Evolutionary conservation across 179 eudicot species (phyloP).

Genomic region (Nepenthes alata): DNA sequence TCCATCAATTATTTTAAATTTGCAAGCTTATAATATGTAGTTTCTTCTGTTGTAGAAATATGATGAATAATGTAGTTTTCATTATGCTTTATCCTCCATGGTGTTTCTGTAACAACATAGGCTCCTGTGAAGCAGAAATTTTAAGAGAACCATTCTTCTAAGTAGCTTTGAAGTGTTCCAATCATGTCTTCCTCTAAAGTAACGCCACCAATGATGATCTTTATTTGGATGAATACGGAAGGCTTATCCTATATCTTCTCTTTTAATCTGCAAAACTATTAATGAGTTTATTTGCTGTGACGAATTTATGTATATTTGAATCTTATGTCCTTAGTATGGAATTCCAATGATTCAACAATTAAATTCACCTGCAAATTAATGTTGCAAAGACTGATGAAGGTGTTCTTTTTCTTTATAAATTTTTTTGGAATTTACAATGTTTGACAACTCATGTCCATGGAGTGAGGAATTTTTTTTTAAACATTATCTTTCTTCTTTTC

Average conservation of each 20-base stretch:
- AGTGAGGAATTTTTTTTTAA: too few species aligned
- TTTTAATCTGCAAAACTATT: too few species aligned
- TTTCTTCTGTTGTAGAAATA: too few species aligned
- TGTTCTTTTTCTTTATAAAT: too few species aligned
- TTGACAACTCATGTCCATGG: too few species aligned
- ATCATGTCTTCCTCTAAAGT: neutral
- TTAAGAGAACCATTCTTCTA: neutral
- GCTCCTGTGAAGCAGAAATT: neutral
- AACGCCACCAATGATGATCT: neutral
- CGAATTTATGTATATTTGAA: neutral
- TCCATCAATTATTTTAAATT: neutral
- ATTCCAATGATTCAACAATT: neutral
- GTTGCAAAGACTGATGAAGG: neutral
- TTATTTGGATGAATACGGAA: neutral
- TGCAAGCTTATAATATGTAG: neutral
- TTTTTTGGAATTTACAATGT: too few species aligned
- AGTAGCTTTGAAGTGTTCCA: neutral
- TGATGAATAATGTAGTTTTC: too few species aligned
- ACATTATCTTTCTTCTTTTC: too few species aligned
- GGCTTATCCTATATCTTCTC: too few species aligned
- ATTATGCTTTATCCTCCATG: neutral
- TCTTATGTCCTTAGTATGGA: neutral
- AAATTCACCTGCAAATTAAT: neutral
- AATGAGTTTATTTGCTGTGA: neutral
- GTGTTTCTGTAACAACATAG: neutral